phyloP scores from a whole-genome alignment of 352 stramenopile species.

The Phytophthora pini region DNA sequence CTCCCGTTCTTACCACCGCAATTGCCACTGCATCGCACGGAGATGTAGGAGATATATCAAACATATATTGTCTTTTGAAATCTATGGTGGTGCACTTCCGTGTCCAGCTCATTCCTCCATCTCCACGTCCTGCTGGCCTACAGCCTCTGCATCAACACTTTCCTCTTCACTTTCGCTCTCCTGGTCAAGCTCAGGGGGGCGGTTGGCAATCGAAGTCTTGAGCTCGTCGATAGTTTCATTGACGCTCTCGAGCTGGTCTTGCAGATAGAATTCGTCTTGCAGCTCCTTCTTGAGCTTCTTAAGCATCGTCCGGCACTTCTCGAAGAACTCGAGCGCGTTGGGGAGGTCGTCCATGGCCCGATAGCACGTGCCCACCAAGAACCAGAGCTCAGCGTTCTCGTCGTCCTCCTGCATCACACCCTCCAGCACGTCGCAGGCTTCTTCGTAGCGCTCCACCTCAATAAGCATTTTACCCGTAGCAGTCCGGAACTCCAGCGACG shows the following conservation, averaged over 20 bases:
- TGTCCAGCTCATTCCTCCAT: conserved; percentile 76
- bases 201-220: conserved; percentile 62
- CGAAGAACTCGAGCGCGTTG: conserved; percentile 88
- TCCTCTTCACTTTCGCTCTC: conserved; percentile 56
- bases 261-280: conserved; percentile 72
- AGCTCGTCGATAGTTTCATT: conserved; percentile 66
- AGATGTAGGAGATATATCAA: conserved; percentile 45
- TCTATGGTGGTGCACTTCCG: conserved; percentile 41
- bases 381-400: conserved; percentile 91
- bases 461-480: conserved; percentile 87
- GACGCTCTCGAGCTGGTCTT: conserved; percentile 83
- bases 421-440: conserved; percentile 84
- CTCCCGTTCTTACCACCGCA: conserved; percentile 47
- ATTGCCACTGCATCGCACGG: conserved; percentile 11
- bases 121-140: conserved; percentile 74
- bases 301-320: conserved; percentile 82
- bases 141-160: conserved; percentile 29
- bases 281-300: conserved; percentile 83
- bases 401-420: conserved; percentile 91
- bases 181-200: conserved; percentile 60
- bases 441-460: conserved; percentile 85
- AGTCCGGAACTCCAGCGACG: conserved; percentile 87
- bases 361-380: conserved; percentile 89
- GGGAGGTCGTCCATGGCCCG: conserved; percentile 83
- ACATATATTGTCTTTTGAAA: conserved; percentile 56